Percentiles rank a stretch among this genome's conserved stretches.
Evolutionary conservation across 345 rosid species (phyloP).

Genomic region (Acer yangbiense): DNA sequence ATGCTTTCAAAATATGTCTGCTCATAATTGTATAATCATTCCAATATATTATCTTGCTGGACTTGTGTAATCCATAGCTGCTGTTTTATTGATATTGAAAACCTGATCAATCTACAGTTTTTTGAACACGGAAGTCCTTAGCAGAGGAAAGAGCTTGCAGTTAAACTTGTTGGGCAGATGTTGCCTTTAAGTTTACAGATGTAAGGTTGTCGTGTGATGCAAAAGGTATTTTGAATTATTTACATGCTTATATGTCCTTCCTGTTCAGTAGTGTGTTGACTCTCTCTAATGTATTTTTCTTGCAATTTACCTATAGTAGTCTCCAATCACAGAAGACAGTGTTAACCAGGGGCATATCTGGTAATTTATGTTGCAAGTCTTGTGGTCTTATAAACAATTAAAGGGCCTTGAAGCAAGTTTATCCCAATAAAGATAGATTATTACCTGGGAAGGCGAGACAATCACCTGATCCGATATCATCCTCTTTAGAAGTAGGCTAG

Average conservation of each 20-base stretch:
- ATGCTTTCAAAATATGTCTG: slow-evolving; percentile 6
- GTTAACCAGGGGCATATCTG: neutral
- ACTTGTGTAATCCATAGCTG: neutral
- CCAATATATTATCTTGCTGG: slow-evolving; percentile 4
- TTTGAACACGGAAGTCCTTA: slow-evolving; percentile 86
- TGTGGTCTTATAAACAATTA: slow-evolving; percentile 7
- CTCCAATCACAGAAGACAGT: neutral
- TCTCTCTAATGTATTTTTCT: neutral
- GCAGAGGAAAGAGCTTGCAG: slow-evolving; percentile 86
- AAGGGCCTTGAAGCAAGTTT: neutral
- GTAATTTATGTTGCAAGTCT: neutral
- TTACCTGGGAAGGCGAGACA: no score
- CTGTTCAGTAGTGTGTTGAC: neutral
- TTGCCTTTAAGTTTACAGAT: slow-evolving; percentile 90
- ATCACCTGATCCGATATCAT: no score
- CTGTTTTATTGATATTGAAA: slow-evolving; percentile 14
- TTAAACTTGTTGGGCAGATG: slow-evolving; percentile 86
- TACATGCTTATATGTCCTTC: neutral
- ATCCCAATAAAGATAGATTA: no score
- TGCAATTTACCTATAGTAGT: neutral
- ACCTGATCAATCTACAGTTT: slow-evolving; percentile 51
- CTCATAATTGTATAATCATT: neutral
- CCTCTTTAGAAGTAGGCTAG: no score
- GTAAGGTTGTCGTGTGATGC: slow-evolving; percentile 99
- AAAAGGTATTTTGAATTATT: slow-evolving; percentile 59